phyloP scores from a whole-genome alignment of 805 yeast species.

The Candida pini region DNA sequence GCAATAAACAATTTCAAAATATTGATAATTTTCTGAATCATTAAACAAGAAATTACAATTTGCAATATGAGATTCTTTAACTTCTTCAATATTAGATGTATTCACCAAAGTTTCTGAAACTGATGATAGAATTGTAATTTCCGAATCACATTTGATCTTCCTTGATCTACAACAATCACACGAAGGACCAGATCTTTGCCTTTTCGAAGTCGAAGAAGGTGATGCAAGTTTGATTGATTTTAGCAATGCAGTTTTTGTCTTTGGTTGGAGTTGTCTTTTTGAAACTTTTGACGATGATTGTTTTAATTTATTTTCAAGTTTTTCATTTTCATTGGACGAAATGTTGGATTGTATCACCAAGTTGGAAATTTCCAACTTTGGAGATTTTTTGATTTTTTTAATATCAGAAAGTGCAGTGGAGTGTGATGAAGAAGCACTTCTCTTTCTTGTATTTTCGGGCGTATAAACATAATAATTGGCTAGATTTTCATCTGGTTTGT shows the following conservation, averaged over 20 bases:
- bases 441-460: conserved; percentile 5
- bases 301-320: background rate
- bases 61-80: conserved; percentile 22
- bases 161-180: conserved; percentile 67
- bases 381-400: conserved; percentile 13
- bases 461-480: conserved; percentile 9
- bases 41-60: conserved; percentile 24
- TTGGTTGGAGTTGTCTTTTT: conserved; percentile 2
- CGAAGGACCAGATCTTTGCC: conserved; percentile 71
- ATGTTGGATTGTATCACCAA: conserved; percentile 7
- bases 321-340: background rate
- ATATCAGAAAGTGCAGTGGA: conserved; percentile 2
- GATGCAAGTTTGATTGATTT: conserved; percentile 28
- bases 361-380: conserved; percentile 17
- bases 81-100: background rate
- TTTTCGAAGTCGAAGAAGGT: conserved; percentile 26
- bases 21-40: conserved; percentile 22
- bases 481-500: no score
- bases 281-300: background rate
- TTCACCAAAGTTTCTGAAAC: conserved; percentile 1
- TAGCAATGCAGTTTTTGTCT: conserved; percentile 1
- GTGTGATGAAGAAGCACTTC: conserved; percentile 1
- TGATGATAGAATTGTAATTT: conserved; percentile 32
- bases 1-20: conserved; percentile 22
- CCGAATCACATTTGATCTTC: conserved; percentile 72